Base-by-base conservation (phyloP, 164 flowering plant genomes). In the Nelumbo lutea region DNA sequence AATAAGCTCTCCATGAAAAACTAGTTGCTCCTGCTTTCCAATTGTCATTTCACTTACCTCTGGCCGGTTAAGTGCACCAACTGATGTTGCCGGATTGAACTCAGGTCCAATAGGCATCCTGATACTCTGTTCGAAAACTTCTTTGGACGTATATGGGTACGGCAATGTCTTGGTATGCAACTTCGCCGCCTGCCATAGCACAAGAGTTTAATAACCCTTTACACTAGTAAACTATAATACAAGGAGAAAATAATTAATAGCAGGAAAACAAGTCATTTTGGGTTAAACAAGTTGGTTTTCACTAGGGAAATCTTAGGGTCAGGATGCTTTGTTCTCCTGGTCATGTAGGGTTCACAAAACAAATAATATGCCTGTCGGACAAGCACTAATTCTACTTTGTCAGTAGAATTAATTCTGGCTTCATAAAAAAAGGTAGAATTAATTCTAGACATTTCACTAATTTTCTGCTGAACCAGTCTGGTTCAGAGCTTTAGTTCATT, bases 21-120 rank as follows among this genome's bases (percentile, higher is more conserved):
- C 43, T 6, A 38, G 5, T 63, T 9, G 10, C 9, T 40, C 11
- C 10, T 66, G 14, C 10, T 9, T 41, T 2, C 5, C 43, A 50
- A 46, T 67, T 7, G 27, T 43, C n/a, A 13, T 41, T 8, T 57
- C 4, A 82, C 88, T 76, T 64, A 91, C 98, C 4, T 86, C 90
- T 48, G 95, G 96, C 39, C 96, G 83, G 66, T 67, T 88, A 57
- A 90, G 88, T 73, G 87, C 91, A 68, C 85, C 81, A 66, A 83
- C 56, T 2, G 88, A 75, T 5, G 90, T 74, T 45, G 84, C 85
- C 14, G 98, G 97, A 64, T 92, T 88, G 72, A 77, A 95, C 47
- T 95, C 98, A 41, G 98, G 97, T 27, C 96, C 98, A 81, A 92
- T 81, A 48, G 98, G 98, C 87, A 89, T 81, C 42, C 97, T 82